Conservation (phyloP, 2,329 filamentous ascomycete genomes). For the Colletotrichum lupini region DNA sequence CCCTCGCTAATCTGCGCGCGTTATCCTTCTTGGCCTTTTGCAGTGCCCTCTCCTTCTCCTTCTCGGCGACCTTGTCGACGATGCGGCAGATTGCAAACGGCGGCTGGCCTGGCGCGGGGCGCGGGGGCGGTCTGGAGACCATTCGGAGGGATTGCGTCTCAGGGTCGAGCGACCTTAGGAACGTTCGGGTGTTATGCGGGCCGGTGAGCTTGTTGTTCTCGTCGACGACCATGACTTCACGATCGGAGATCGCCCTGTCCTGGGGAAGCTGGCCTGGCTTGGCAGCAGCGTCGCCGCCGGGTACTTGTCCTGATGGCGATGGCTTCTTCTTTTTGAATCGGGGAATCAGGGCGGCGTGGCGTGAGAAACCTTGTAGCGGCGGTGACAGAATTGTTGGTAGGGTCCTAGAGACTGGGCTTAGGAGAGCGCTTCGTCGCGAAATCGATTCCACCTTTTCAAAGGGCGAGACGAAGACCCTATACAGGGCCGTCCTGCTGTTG, state of each 20-base stretch:
- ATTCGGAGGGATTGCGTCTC: constrained; percentile 53
- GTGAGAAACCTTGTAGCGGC: constrained; percentile 4
- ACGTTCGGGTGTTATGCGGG: constrained; percentile 48
- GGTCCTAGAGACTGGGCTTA: constrained; percentile 6
- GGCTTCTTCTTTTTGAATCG: constrained; percentile 12
- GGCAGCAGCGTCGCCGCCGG: neutral
- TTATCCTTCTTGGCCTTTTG: constrained; percentile 55
- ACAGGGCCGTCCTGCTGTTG: constrained; percentile 58
- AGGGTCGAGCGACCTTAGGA: constrained; percentile 54
- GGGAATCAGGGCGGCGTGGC: constrained; percentile 13
- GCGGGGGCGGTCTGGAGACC: constrained; percentile 39
- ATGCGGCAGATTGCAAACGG: constrained; percentile 76
- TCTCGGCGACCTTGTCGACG: constrained; percentile 66
- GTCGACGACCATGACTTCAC: constrained; percentile 54
- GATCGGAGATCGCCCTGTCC: constrained; percentile 58
- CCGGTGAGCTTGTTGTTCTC: constrained; percentile 51
- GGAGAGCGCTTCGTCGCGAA: constrained; percentile 38
- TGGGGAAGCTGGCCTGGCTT: neutral
- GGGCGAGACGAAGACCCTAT: constrained; percentile 57
- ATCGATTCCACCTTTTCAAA: constrained; percentile 43
- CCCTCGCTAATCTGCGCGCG: constrained; percentile 51
- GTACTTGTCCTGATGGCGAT: neutral
- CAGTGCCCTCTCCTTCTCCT: constrained; percentile 55
- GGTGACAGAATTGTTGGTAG: neutral
- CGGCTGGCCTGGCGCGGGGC: constrained; percentile 38